A percentile compares a stretch with the other conserved stretches of the same genome.
phyloP scores from a whole-genome alignment of 352 stramenopile species.

The Thraustochytrium aureum region DNA sequence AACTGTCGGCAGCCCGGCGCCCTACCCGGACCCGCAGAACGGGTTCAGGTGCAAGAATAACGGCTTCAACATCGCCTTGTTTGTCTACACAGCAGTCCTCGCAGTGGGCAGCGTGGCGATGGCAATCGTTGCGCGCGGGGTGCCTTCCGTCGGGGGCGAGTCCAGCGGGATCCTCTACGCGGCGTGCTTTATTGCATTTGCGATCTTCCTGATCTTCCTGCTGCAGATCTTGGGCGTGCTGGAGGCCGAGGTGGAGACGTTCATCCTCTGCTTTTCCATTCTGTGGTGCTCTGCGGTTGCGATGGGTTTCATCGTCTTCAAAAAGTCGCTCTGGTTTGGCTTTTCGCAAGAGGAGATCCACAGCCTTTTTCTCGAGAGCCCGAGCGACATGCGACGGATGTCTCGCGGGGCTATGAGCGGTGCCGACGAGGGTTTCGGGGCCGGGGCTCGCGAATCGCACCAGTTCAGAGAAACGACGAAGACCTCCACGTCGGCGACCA shows the following conservation, averaged over 20 bases:
- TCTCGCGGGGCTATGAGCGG: too few relatives aligned
- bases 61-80: background rate
- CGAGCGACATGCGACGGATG: background rate
- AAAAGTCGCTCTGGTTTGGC: conserved; percentile 15
- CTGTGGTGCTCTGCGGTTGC: conserved; percentile 19
- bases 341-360: background rate
- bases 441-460: background rate
- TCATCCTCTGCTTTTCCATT: conserved; percentile 7
- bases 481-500: background rate
- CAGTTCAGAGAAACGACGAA: background rate
- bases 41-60: conserved; percentile 11
- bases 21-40: conserved; percentile 13
- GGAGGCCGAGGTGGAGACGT: conserved; percentile 19
- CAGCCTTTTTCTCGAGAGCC: background rate
- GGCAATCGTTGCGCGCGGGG: conserved; percentile 11
- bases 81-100: conserved; percentile 17
- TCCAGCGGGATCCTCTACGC: conserved; percentile 44
- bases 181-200: background rate
- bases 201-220: conserved; percentile 5
- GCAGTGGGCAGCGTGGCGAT: background rate
- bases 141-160: conserved; percentile 18
- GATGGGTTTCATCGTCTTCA: conserved; percentile 28
- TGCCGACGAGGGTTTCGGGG: background rate
- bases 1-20: background rate
- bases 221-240: background rate